These are phyloP conservation scores for Coelastrella sp. DNA, from an alignment of 139 green algal genomes.

Conservation along the genomic window DNA sequence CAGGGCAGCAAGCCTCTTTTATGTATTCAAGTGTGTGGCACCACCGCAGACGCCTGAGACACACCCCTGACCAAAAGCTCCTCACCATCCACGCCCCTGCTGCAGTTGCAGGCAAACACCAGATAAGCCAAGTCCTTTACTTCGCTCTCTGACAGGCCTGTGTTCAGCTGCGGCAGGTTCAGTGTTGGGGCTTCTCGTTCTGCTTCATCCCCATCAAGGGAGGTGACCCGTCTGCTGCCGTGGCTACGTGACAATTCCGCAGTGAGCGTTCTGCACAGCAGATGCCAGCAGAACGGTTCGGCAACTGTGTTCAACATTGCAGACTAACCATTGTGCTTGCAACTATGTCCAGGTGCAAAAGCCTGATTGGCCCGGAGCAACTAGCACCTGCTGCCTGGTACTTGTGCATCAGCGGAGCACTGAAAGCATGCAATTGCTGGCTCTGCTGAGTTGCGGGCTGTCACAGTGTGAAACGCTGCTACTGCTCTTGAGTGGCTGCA, in stretches of 20 bases:
- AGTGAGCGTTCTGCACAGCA: background rate
- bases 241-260: background rate
- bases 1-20: no score
- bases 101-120: conserved; percentile 44
- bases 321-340: background rate
- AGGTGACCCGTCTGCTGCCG: background rate
- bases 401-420: no score
- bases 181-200: conserved; percentile 32
- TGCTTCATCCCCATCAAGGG: background rate
- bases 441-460: no score
- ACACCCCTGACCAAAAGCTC: background rate
- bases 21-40: no score
- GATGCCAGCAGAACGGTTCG: no score
- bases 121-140: conserved; percentile 45
- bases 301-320: background rate
- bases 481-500: no score
- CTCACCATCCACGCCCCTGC: conserved; percentile 12
- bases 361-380: no score
- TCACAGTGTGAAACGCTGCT: no score
- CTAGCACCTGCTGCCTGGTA: no score
- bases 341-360: no score
- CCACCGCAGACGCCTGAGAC: background rate
- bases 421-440: no score
- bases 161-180: conserved; percentile 36
- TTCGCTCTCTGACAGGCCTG: conserved; percentile 36